Percentiles rank a stretch among this genome's conserved stretches.
These are phyloP conservation scores for Fusarium setosum DNA, from an alignment of 2,329 filamentous ascomycete species.

Conservation along the genomic window DNA sequence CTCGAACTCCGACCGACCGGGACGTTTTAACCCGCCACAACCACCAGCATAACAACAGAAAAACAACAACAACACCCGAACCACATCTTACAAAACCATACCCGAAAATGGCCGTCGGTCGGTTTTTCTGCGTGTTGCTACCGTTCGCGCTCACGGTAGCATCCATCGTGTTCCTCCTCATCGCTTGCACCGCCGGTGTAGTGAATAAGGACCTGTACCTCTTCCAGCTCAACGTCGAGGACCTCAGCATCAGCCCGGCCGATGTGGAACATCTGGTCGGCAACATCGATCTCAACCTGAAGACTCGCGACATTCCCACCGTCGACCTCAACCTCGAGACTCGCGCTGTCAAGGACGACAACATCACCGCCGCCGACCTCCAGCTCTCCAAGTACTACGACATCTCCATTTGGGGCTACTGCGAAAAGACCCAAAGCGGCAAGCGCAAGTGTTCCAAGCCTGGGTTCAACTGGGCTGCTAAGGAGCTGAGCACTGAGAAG, in stretches of 20 bases:
- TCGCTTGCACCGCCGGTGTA: slow-evolving; percentile 67
- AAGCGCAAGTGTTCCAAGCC: slow-evolving; percentile 76
- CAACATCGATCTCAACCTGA: slow-evolving; percentile 39
- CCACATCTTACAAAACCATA: slow-evolving; percentile 17
- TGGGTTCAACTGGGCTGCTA: slow-evolving; percentile 81
- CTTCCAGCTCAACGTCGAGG: slow-evolving; percentile 70
- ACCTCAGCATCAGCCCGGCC: slow-evolving; percentile 59
- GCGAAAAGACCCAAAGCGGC: slow-evolving; percentile 67
- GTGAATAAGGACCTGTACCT: slow-evolving; percentile 67
- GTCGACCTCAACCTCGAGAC: slow-evolving; percentile 55
- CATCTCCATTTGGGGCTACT: slow-evolving; percentile 89
- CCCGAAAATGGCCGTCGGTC: slow-evolving; percentile 70
- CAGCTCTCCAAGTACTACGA: slow-evolving; percentile 82
- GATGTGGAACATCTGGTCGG: slow-evolving; percentile 51
- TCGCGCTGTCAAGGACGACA: slow-evolving; percentile 51
- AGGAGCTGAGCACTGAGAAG: slow-evolving; percentile 73
- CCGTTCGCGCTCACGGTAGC: slow-evolving; percentile 85
- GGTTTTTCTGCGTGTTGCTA: slow-evolving; percentile 87
- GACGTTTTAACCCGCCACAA: slow-evolving; percentile 16
- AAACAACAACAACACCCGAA: slow-evolving; percentile 2
- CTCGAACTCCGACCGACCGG: slow-evolving; percentile 17
- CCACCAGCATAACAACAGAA: slow-evolving; percentile 3
- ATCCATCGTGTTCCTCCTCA: slow-evolving; percentile 76
- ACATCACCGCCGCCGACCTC: slow-evolving; percentile 68
- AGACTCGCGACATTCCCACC: slow-evolving; percentile 62